These are phyloP conservation scores for Kazachstania psychrophila DNA, from an alignment of 805 yeast genomes.

Conservation along the genomic window DNA sequence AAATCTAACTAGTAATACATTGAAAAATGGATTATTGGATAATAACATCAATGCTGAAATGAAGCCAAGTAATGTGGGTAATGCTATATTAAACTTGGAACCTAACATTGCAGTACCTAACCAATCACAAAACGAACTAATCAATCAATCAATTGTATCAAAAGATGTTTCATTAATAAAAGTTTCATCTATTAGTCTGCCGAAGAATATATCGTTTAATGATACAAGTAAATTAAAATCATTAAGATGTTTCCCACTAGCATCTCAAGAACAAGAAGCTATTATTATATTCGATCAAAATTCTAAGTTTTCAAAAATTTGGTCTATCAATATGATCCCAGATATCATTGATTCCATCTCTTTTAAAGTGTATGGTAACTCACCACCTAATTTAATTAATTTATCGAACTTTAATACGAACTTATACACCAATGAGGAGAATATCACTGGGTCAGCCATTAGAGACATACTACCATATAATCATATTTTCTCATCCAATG, in stretches of 20 bases:
- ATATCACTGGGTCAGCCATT: not conserved
- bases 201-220: slow-evolving; percentile 29
- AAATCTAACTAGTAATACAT: not conserved
- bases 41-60: slow-evolving; percentile 9
- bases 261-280: slow-evolving; percentile 50
- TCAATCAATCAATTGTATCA: slow-evolving; percentile 32
- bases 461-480: not conserved
- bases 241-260: slow-evolving; percentile 15
- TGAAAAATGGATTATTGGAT: too few species aligned
- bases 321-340: slow-evolving; percentile 32
- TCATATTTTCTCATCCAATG: not conserved
- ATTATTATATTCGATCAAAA: slow-evolving; percentile 43
- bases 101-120: slow-evolving; percentile 20
- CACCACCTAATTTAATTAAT: slow-evolving; percentile 18
- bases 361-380: slow-evolving; percentile 23
- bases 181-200: slow-evolving; percentile 36
- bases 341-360: slow-evolving; percentile 19
- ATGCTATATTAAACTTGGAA: slow-evolving; percentile 18
- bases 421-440: not conserved
- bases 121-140: slow-evolving; percentile 8
- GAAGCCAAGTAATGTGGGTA: slow-evolving; percentile 13
- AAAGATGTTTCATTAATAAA: slow-evolving; percentile 68
- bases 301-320: slow-evolving; percentile 38
- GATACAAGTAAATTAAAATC: slow-evolving; percentile 10
- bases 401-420: slow-evolving; percentile 7